A percentile compares a stretch with the other conserved stretches of the same genome.
phyloP scores from a whole-genome alignment of 495 filamentous ascomycete species.

The Penicillium salamii region DNA sequence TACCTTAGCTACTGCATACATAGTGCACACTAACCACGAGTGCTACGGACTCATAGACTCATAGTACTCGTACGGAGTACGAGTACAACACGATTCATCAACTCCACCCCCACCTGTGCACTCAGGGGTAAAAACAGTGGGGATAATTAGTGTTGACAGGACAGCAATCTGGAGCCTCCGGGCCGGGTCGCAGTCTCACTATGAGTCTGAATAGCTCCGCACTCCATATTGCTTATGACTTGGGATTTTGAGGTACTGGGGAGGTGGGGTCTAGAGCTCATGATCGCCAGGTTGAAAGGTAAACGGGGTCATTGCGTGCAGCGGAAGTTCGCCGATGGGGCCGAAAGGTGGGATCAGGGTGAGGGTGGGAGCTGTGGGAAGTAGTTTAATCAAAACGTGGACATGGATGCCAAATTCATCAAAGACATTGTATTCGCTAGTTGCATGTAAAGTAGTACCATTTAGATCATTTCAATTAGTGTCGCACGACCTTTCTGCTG shows the following conservation, averaged over 20 bases:
- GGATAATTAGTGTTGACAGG: not conserved
- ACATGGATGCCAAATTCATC: not conserved
- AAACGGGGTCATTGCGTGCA: conserved; percentile 2
- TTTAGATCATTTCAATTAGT: no score
- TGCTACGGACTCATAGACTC: no score
- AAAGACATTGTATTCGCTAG: not conserved
- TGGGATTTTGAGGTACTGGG: no score
- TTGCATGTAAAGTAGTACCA: not conserved
- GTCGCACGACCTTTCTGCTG: not conserved
- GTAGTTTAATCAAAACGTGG: not conserved
- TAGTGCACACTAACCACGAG: no score
- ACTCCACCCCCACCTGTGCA: not conserved
- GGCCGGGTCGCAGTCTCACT: not conserved
- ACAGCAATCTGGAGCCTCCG: not conserved
- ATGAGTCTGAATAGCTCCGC: no score
- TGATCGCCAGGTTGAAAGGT: not conserved
- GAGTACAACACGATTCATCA: not conserved
- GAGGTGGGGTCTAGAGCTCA: not conserved
- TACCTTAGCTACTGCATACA: no score
- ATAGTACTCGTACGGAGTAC: no score
- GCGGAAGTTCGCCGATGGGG: no score
- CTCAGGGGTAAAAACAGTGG: not conserved
- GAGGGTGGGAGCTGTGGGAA: not conserved
- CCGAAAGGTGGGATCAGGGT: not conserved
- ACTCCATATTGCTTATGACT: not conserved